These are phyloP conservation scores for Lachancea quebecensis DNA, from an alignment of 805 yeast species.

Conservation along the genomic window DNA sequence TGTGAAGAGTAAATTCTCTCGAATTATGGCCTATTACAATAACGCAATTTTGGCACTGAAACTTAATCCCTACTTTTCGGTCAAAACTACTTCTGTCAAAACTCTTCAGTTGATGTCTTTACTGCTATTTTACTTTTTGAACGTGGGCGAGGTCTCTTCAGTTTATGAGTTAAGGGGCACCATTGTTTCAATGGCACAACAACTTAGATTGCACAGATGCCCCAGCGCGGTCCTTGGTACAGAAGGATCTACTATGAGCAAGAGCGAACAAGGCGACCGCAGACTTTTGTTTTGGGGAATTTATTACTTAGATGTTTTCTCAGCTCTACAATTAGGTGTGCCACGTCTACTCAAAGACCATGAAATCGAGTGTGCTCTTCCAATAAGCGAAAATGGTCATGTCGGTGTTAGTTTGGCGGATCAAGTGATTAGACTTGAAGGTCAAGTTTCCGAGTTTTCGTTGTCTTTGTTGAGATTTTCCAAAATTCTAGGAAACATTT, in stretches of 20 bases:
- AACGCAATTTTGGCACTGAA: slow-evolving; percentile 51
- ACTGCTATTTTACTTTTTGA: slow-evolving; percentile 63
- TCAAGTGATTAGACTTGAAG: slow-evolving; percentile 52
- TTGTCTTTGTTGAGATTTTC: slow-evolving; percentile 61
- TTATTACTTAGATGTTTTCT: slow-evolving; percentile 67
- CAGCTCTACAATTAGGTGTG: slow-evolving; percentile 71
- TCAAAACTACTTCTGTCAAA: slow-evolving; percentile 55
- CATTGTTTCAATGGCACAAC: slow-evolving; percentile 77
- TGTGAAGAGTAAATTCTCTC: slow-evolving; percentile 9
- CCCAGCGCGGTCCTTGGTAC: slow-evolving; percentile 72
- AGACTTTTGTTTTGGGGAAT: slow-evolving; percentile 80
- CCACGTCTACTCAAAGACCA: slow-evolving; percentile 74
- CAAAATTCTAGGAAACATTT: slow-evolving; percentile 63
- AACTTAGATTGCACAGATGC: slow-evolving; percentile 75
- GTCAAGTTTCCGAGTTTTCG: slow-evolving; percentile 60
- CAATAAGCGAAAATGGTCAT: slow-evolving; percentile 53
- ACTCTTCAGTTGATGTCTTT: slow-evolving; percentile 64
- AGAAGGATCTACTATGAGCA: slow-evolving; percentile 58
- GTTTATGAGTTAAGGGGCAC: slow-evolving; percentile 71
- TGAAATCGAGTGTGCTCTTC: slow-evolving; percentile 82
- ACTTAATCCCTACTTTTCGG: slow-evolving; percentile 49
- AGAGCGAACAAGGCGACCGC: slow-evolving; percentile 73
- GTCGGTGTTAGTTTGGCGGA: slow-evolving; percentile 42
- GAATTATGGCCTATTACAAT: slow-evolving; percentile 46
- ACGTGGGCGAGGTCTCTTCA: slow-evolving; percentile 65